Base-by-base conservation (phyloP, 176 grass and related monocot genomes). In the Phragmites australis region DNA sequence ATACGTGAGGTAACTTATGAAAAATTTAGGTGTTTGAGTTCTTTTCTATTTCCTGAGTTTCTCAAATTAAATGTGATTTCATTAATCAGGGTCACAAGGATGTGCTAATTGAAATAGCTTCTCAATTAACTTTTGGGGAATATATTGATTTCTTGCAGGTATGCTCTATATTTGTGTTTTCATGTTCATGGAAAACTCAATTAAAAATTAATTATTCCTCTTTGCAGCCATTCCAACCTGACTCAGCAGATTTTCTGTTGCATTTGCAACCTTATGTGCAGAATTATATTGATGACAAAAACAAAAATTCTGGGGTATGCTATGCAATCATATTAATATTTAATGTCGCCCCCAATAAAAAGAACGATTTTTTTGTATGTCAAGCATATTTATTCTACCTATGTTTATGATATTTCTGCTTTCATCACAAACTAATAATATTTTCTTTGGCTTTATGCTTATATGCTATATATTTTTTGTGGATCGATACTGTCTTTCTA, bases 141-240 rank as follows among this genome's bases (percentile, higher is more conserved):
- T 40, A 67, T 51, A 55, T 29, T 29, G 13, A 6, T 54, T 43
- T 42, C 39, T 18, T 77, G 74, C 56, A 76, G 74, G 74, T 61
- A 31, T 76, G n/a, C n/a, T 40, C 17, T 42, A 57, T 42, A 6
- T 53, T 44, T 60, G 22, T 44, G 6, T 76, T 76, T 25, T 46
- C 39, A 76, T 40, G 7, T 47, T 47, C 14, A 3, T 19, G 17
- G 56, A 46, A 29, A 45, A 60, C 3, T 60, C 9, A 46, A 12
- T 30, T 29, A 76, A 4, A 30, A 52, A 52, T 52, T 19, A 45
- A 29, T 9, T 29, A 25, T 60, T 75, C 40, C 4, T 76, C 54
- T 76, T 55, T 79, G 48, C 61, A 79, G 61, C 47, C 62, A 67
- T 55, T 80, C 15, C 77, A 55, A 66, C 46, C 48, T 39, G 13